phyloP scores from a whole-genome alignment of 352 stramenopile species.

The Phytophthora chlamydospora region DNA sequence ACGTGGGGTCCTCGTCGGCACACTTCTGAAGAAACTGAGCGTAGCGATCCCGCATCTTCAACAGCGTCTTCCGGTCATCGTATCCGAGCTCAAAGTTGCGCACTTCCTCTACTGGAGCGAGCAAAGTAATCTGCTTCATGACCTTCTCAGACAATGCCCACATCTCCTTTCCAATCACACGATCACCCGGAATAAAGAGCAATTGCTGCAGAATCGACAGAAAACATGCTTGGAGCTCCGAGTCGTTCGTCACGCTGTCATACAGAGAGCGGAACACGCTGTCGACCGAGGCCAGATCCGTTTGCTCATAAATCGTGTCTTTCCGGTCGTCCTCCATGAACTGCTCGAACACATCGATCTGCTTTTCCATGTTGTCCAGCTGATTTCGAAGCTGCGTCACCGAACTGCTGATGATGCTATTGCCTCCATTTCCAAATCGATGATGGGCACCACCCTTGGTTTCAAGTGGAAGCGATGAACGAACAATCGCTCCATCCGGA shows the following conservation, averaged over 20 bases:
- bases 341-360: slow-evolving; percentile 89
- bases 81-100: slow-evolving; percentile 81
- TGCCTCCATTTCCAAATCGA: slow-evolving; percentile 41
- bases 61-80: slow-evolving; percentile 78
- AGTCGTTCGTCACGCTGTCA: slow-evolving; percentile 62
- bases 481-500: slow-evolving; percentile 34
- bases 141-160: slow-evolving; percentile 81
- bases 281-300: slow-evolving; percentile 71
- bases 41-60: slow-evolving; percentile 80
- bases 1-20: slow-evolving; percentile 70
- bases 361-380: slow-evolving; percentile 88
- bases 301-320: slow-evolving; percentile 85
- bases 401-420: slow-evolving; percentile 72
- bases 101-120: slow-evolving; percentile 84
- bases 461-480: slow-evolving; percentile 40
- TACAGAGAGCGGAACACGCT: slow-evolving; percentile 72
- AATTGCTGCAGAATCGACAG: slow-evolving; percentile 85
- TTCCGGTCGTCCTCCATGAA: slow-evolving; percentile 91
- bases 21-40: slow-evolving; percentile 75
- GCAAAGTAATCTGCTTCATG: slow-evolving; percentile 78
- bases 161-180: slow-evolving; percentile 88
- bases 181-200: slow-evolving; percentile 84
- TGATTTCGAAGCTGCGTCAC: slow-evolving; percentile 81
- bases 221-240: slow-evolving; percentile 71
- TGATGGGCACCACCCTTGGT: slow-evolving; percentile 17